phyloP scores from a whole-genome alignment of 495 filamentous ascomycete genomes.

The Recurvomyces mirabilis region DNA sequence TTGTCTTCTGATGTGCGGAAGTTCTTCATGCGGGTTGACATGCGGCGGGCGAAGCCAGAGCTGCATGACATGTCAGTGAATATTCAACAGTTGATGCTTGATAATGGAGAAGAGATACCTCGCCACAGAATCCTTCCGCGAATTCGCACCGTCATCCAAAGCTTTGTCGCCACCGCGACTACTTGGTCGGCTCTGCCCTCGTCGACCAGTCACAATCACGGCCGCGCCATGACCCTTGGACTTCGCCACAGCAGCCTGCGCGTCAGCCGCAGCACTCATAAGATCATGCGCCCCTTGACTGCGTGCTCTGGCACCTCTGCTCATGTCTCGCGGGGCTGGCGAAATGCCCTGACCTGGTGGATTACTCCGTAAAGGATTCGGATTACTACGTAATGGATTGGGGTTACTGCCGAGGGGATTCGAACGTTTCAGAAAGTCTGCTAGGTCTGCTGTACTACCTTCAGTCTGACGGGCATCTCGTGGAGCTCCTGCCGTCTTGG shows the following conservation, averaged over 20 bases:
- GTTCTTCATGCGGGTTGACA: slow-evolving; percentile 18
- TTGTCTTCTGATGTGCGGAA: neutral
- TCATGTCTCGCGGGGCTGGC: neutral
- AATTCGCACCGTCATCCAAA: neutral
- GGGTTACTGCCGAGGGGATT: neutral
- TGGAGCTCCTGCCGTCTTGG: slow-evolving; percentile 10
- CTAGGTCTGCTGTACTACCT: slow-evolving; percentile 4
- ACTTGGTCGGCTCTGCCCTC: neutral
- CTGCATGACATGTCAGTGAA: neutral
- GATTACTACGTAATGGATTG: slow-evolving; percentile 8
- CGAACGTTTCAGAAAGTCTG: slow-evolving; percentile 9
- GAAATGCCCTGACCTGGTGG: neutral
- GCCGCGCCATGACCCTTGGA: slow-evolving; percentile 6
- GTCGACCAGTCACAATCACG: neutral
- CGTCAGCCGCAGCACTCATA: neutral
- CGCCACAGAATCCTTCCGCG: slow-evolving; percentile 8
- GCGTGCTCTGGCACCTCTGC: neutral
- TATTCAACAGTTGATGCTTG: neutral
- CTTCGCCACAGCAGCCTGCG: neutral
- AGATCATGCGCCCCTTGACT: slow-evolving; percentile 1
- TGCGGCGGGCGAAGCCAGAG: slow-evolving; percentile 13
- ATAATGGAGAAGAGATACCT: neutral
- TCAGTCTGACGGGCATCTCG: slow-evolving; percentile 6
- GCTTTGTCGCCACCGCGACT: slow-evolving; percentile 2
- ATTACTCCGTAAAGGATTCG: neutral